phyloP scores from a whole-genome alignment of 139 green algal genomes.

The Picochlorum sp. region DNA sequence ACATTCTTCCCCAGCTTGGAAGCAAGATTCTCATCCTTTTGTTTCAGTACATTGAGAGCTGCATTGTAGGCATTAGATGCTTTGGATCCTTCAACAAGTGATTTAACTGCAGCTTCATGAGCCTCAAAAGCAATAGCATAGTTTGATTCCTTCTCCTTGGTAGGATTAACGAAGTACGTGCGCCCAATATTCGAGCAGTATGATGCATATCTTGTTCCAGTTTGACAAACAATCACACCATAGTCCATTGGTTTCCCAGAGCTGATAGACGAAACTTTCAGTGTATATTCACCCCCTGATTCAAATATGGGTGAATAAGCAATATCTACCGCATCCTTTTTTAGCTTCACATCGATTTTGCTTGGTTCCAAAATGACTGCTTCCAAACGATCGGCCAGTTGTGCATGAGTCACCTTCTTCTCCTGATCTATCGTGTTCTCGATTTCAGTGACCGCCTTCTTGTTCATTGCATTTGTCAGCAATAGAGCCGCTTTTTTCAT shows the following conservation, averaged over 20 bases:
- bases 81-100: slow-evolving; percentile 57
- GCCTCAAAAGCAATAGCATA: slow-evolving; percentile 66
- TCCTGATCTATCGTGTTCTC: slow-evolving; percentile 80
- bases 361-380: slow-evolving; percentile 61
- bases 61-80: slow-evolving; percentile 64
- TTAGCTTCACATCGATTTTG: slow-evolving; percentile 49
- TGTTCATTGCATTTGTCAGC: slow-evolving; percentile 51
- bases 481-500: slow-evolving; percentile 84
- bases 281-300: slow-evolving; percentile 65
- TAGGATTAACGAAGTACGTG: slow-evolving; percentile 86
- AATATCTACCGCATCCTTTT: slow-evolving; percentile 78
- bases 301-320: slow-evolving; percentile 92
- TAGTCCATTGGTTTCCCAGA: slow-evolving; percentile 55
- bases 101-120: slow-evolving; percentile 68
- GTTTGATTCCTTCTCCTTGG: slow-evolving; percentile 60
- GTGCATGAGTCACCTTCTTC: slow-evolving; percentile 83
- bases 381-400: slow-evolving; percentile 66
- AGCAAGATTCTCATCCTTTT: slow-evolving; percentile 52
- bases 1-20: slow-evolving; percentile 72
- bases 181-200: slow-evolving; percentile 92
- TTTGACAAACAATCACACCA: slow-evolving; percentile 40
- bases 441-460: slow-evolving; percentile 62
- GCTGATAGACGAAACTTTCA: slow-evolving; percentile 34
- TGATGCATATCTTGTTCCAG: slow-evolving; percentile 58
- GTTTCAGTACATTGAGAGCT: slow-evolving; percentile 30